Base-by-base conservation (phyloP, 305 asterid genomes). In the Striga hermonthica region DNA sequence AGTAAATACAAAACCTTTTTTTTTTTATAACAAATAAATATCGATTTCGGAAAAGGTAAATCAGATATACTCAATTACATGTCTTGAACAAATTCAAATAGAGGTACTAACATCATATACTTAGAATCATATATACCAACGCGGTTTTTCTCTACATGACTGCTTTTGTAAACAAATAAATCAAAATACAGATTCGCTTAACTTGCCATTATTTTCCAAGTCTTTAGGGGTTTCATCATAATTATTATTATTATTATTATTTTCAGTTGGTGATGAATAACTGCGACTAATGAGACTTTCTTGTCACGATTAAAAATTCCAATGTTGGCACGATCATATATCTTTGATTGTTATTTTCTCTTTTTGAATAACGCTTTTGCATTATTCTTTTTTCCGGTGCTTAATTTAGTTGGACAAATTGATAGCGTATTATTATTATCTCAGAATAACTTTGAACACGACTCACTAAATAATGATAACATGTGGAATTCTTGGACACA, bases 201-300 rank as follows among this genome's bases (percentile, higher is more conserved):
- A 60, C 57, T 31, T 55, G 57, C 43, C 45, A 15, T 35, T 52
- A 22, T 55, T 45, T 31, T 57, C 63, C 64, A 62, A 72, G 69
- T 66, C 60, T 76, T 62, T 6, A 37, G 69, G 69, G 61, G 56
- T 75, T 63, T 48, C 6, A 22, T 22, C 31, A 22, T n/a, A n/a
- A 7, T 55, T 36, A 60, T 48, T 55, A 47, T 16, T 48, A 14
- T 47, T 48, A 7, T n/a, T 62, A 10, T 38, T 61, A 11, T 47
- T 53, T 72, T 43, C 34, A 79, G 72, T 53, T 71, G 75, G 70
- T 72, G 81, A 81, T 71, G 79, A 74, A 75, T 74, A 68, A 69
- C 55, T 65, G 35, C 80, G 77, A 78, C 76, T 48, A 75, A 71
- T 39, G 74, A 69, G 78, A 79, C 75, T 74, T 78, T 78, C 48